Evolutionary conservation across 768 basidiomycete genomes (phyloP), one percentile per base, ranked within the genome.

Genomic region (Pulveroboletus sp.): DNA sequence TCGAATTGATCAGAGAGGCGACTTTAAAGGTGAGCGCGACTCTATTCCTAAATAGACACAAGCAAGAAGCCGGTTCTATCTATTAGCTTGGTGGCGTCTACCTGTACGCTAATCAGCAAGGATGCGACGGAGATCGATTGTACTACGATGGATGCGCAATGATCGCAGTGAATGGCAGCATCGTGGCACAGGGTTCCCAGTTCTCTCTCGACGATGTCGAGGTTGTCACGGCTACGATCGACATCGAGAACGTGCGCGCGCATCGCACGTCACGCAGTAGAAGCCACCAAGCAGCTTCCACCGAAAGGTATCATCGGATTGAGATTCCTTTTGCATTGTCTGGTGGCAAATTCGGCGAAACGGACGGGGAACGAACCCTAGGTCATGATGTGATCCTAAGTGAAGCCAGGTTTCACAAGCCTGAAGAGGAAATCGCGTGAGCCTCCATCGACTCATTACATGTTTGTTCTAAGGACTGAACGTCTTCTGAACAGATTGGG

Each of bases 101-200:
- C 69, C 79, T 99, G 7, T 99, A 99, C 60, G 92, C 97, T 9
- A 99, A 99, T 64, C 97, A 99, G 61, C 95, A 97, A 74, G 97
- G 97, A 6, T 99, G 97, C 62, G 97, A 99, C 60, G 97, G 97
- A 1, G 97, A 99, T 65, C 82, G 97, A 25, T 76, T 98, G 1
- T 99, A 98, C 74, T 99, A 97, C 64, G 97, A 99, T 58, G 97
- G 97, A 25, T 97, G 91, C 55, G 87, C 92, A 27, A 82, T 98
- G 80, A 97, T 99, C 59, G 94, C 91, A 9, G 79, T 94, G 51
- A 99, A 99, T 69, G 97, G 97, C 5, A 78, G 78, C 24, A 79
- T 98, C 47, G 75, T 98, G 17, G 94, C 97, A 1, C 95, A 98
- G 68, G 97, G 97, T 14, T 87, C 91, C 2, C 97, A 99, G 62